These are phyloP conservation scores for Leucaena leucocephala DNA, from an alignment of 306 rosid species.

Conservation along the genomic window DNA sequence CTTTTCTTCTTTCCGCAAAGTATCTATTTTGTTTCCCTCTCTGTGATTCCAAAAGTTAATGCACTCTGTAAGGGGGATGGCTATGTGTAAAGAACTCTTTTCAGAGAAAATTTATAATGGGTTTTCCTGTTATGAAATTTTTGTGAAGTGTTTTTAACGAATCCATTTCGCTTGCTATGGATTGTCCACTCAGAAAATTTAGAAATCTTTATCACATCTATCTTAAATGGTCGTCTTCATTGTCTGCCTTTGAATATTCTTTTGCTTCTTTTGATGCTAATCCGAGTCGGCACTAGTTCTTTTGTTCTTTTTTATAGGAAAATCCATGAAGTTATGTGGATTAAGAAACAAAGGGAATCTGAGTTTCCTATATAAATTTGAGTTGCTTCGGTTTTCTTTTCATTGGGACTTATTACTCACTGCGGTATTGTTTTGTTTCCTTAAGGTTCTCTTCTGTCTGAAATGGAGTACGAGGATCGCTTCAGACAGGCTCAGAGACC, in stretches of 20 bases:
- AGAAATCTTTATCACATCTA: slow-evolving; percentile 34
- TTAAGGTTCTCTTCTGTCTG: slow-evolving; percentile 41
- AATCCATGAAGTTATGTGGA: slow-evolving; percentile 22
- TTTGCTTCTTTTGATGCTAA: slow-evolving; percentile 40
- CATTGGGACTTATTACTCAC: slow-evolving; percentile 39
- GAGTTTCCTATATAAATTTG: slow-evolving; percentile 41
- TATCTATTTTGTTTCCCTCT: neutral
- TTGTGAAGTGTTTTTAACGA: neutral
- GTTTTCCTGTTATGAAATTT: neutral
- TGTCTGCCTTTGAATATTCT: slow-evolving; percentile 39
- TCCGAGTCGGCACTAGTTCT: slow-evolving; percentile 43
- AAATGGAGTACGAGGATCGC: slow-evolving; percentile 72
- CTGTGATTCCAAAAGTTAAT: slow-evolving; percentile 43
- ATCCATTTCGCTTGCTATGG: slow-evolving; percentile 41
- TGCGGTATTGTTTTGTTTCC: slow-evolving; percentile 29
- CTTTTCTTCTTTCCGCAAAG: neutral
- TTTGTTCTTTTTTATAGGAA: neutral
- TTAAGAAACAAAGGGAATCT: slow-evolving; percentile 36
- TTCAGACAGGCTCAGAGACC: slow-evolving; percentile 69
- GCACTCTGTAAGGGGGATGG: slow-evolving; percentile 35
- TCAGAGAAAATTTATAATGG: slow-evolving; percentile 17
- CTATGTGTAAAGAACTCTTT: slow-evolving; percentile 37
- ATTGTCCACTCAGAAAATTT: slow-evolving; percentile 53
- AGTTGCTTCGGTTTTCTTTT: slow-evolving; percentile 21
- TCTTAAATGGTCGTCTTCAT: slow-evolving; percentile 36